Conservation (phyloP, 257 asterid species). For the Primulina eburnea region DNA sequence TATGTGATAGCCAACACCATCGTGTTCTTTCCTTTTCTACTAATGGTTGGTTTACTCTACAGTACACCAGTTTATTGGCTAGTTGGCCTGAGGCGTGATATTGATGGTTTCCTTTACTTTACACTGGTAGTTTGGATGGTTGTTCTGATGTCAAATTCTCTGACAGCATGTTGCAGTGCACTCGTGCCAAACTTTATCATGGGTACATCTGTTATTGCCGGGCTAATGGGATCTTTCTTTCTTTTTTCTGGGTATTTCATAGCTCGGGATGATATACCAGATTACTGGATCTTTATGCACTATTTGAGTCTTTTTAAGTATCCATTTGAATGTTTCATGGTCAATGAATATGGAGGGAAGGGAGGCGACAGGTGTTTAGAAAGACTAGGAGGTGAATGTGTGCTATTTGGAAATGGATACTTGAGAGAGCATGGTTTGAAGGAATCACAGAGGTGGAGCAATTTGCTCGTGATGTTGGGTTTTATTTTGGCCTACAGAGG, state of each 20-base stretch:
- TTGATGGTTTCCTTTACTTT: constrained; percentile 68
- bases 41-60: constrained; percentile 55
- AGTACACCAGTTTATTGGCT: constrained; percentile 72
- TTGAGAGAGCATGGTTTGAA: constrained; percentile 57
- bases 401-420: constrained; percentile 46
- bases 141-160: constrained; percentile 72
- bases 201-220: constrained; percentile 83
- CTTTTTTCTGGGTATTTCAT: constrained; percentile 88
- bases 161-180: constrained; percentile 82
- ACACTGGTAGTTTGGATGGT: constrained; percentile 66
- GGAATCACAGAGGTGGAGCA: constrained; percentile 63
- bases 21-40: constrained; percentile 67
- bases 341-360: constrained; percentile 77
- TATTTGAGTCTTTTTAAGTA: constrained; percentile 82
- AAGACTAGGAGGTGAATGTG: constrained; percentile 44
- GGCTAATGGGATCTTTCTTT: constrained; percentile 86
- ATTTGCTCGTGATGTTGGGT: constrained; percentile 63
- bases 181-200: constrained; percentile 82
- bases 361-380: constrained; percentile 57
- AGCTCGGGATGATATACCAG: constrained; percentile 52
- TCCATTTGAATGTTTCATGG: constrained; percentile 75
- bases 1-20: constrained; percentile 69
- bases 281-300: constrained; percentile 83
- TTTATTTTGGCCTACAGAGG: constrained; percentile 69
- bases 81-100: constrained; percentile 58